Base-by-base conservation (phyloP, 2,329 filamentous ascomycete species). In the Microdochium bolleyi region DNA sequence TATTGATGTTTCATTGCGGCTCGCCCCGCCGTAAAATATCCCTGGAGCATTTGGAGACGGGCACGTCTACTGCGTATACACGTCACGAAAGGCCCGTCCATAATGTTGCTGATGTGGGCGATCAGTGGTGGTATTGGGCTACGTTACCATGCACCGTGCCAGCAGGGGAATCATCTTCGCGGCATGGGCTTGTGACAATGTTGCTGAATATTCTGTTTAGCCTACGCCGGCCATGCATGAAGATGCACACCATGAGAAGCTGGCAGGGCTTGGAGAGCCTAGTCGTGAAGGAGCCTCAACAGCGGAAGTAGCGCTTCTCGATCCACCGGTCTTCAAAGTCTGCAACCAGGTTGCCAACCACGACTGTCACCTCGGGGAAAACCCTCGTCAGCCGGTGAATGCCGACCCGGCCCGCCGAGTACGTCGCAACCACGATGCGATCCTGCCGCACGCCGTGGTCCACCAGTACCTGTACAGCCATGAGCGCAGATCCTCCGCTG, bases 391-490 rank as follows among this genome's bases (percentile, higher is more conserved):
- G 72, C 57, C 94, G 79, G 64, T 94, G 90, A 56, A 97, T 68
- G 1, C 92, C 94, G 60, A 89, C 83, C 58, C 84, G 84, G 9
- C 92, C 92, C 3, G 92, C 92, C 58, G 90, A 87, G 66, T 95
- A 96, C 3, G 92, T 96, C 38, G 95, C 92, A 66, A 97, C 86
- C 32, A 96, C 89, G 58, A 99, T 96, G 58, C 79, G 85, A 48
- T 89, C 82, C 64, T 94, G 85, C 5, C 82, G 73, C 7, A 97
- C 92, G 11, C 94, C 94, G 64, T 97, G 92, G 67, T 99, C 94
- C 16, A 96, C 84, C 51, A 99, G 74, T n/a, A 97, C 89, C 64
- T 94, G 88, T 44, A 97, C 92, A 1, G 94, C 91, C 94, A 99
- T 99, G 54, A 99, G 73, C 1, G 82, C 83, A 16, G 83, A 81